Conservation (phyloP, 2,329 filamentous ascomycete species). For the Cladosporium velox region DNA sequence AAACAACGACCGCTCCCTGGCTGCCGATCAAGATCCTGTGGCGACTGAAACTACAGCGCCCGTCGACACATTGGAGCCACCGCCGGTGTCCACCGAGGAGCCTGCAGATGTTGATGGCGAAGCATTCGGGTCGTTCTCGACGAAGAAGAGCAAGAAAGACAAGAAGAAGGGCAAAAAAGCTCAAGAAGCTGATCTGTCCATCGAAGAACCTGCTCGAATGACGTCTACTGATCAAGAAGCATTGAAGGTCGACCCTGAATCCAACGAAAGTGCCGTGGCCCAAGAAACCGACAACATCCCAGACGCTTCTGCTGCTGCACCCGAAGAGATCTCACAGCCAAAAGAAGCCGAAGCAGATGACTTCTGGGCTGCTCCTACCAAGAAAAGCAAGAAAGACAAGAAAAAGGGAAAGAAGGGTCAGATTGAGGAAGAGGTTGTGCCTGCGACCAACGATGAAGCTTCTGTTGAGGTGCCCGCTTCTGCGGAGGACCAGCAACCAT, state of each 20-base stretch:
- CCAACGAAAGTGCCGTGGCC: not conserved
- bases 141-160: constrained; percentile 45
- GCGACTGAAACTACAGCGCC: not conserved
- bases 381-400: constrained; percentile 38
- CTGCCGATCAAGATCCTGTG: not conserved
- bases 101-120: constrained; percentile 24
- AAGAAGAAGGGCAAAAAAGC: constrained; percentile 42
- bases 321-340: not conserved
- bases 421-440: constrained; percentile 22
- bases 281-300: not conserved
- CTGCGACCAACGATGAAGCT: not conserved
- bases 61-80: not conserved
- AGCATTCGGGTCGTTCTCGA: constrained; percentile 26
- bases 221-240: not conserved
- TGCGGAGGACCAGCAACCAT: not conserved
- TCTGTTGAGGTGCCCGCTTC: not conserved
- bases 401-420: constrained; percentile 40
- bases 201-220: not conserved
- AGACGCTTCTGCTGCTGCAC: not conserved
- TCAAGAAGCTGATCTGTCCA: not conserved
- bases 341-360: constrained; percentile 28
- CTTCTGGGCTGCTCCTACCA: constrained; percentile 25
- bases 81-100: not conserved
- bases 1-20: not conserved
- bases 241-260: no score